Evolutionary conservation across 2,329 filamentous ascomycete species (phyloP).

Genomic region (Metarhizium brunneum): DNA sequence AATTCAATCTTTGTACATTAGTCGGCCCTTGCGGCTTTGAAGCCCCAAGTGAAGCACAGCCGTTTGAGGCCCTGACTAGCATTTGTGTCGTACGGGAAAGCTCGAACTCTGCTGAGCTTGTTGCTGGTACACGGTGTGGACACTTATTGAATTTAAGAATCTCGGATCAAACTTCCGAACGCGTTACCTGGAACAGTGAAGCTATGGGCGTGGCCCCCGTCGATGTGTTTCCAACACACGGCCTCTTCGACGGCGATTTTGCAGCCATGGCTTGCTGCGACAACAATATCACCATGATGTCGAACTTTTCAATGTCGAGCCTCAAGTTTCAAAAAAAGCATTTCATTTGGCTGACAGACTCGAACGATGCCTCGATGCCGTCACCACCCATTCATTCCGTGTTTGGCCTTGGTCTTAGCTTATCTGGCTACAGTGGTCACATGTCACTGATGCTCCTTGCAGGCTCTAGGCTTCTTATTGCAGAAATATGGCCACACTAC

Average conservation of each 20-base stretch:
- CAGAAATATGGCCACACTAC: conserved; percentile 37
- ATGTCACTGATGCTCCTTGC: conserved; percentile 40
- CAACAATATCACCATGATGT: conserved; percentile 33
- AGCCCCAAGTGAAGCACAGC: neutral
- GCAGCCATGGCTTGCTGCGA: conserved; percentile 40
- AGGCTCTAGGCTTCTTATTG: conserved; percentile 40
- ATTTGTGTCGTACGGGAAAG: conserved; percentile 26
- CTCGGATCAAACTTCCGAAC: conserved; percentile 10
- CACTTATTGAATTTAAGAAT: conserved; percentile 34
- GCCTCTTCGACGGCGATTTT: conserved; percentile 12
- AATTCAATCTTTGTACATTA: neutral
- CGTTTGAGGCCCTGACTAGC: conserved; percentile 35
- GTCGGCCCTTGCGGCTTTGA: neutral
- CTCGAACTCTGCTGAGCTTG: conserved; percentile 20
- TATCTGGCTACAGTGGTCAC: conserved; percentile 29
- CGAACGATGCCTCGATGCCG: conserved; percentile 32
- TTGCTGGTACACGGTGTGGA: conserved; percentile 43
- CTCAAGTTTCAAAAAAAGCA: conserved; percentile 30
- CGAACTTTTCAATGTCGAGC: conserved; percentile 21
- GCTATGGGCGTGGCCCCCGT: conserved; percentile 27
- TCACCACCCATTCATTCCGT: conserved; percentile 40
- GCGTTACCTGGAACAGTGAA: conserved; percentile 19
- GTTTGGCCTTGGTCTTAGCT: conserved; percentile 29
- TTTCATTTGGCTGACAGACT: conserved; percentile 43
- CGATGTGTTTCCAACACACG: conserved; percentile 21